Evolutionary conservation across 352 stramenopile genomes (phyloP).

Genomic region (Phytopythium litorale): DNA sequence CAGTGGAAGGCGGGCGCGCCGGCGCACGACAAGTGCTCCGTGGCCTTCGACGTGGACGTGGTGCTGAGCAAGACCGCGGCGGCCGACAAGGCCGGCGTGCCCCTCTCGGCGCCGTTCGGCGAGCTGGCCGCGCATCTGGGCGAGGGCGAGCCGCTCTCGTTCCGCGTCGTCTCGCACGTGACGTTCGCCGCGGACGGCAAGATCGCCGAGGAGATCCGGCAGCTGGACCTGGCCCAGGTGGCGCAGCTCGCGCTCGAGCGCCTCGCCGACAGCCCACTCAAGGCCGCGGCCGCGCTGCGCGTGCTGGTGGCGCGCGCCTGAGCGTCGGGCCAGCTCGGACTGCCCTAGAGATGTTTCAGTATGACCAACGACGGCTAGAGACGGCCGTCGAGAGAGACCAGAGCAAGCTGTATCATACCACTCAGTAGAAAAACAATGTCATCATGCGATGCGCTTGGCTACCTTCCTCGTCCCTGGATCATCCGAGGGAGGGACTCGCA

Average conservation of each 20-base stretch:
- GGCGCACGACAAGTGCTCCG: conserved; percentile 64
- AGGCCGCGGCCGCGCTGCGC: conserved; percentile 48
- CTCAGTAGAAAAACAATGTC: not conserved
- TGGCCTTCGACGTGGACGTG: conserved; percentile 73
- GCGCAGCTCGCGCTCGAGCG: conserved; percentile 42
- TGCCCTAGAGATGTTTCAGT: conserved; percentile 7
- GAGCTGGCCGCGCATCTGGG: conserved; percentile 51
- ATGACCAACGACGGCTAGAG: conserved; percentile 1
- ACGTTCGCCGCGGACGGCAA: conserved; percentile 69
- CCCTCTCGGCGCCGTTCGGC: conserved; percentile 58
- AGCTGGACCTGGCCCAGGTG: conserved; percentile 65
- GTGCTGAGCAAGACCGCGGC: conserved; percentile 42
- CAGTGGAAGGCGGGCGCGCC: conserved; percentile 56
- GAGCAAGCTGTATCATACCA: conserved; percentile 6
- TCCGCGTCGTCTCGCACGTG: conserved; percentile 74
- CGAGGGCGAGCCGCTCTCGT: conserved; percentile 49
- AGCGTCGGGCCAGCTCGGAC: no score
- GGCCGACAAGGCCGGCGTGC: conserved; percentile 29
- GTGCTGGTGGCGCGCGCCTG: conserved; percentile 27
- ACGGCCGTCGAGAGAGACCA: not conserved
- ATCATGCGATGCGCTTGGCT: not conserved
- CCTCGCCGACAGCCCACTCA: conserved; percentile 52
- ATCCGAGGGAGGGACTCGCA: not conserved
- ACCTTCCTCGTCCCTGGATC: not conserved
- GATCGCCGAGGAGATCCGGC: conserved; percentile 76